Base-by-base conservation (phyloP, 169 alveolate species). In the Perkinsus chesapeaki region DNA sequence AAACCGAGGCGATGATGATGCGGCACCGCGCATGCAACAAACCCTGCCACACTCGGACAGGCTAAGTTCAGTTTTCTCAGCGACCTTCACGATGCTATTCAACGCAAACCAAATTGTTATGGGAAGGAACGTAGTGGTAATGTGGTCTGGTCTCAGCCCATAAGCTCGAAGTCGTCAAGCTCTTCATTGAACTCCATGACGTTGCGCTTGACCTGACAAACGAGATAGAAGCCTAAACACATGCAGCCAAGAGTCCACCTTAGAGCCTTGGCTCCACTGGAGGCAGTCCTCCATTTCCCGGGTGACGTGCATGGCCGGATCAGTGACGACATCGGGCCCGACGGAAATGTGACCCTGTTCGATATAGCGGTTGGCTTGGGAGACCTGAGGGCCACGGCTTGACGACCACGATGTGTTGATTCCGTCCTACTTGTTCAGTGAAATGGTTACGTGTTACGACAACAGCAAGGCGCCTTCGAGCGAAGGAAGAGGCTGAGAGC, bases 401-500 rank as follows among this genome's bases (percentile, higher is more conserved):
- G 19, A 47, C 0, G 82, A 7, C 12, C 7, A 60, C 27, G 82
- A 12, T 60, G 82, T 16, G 37, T 43, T 16, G 60, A 37, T 23
- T 31, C 3, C 12, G 36, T 1, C 47, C n/a, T 39, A 34, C 92
- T 12, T 37, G 97, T 94, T 98, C 98, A 93, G 99, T 98, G 96
- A 98, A 97, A 94, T 98, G 98, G 91, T 98, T 97, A 91, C 97
- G 98, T 91, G 97, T 98, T 92, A 99, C 95, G 19, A 99, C 98
- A 16, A 98, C 99, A 0, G 99, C 99, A 91, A 99, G 95, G 94
- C 99, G 96, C 93, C 99, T 97, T 95, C 99, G 96, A 94, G 99
- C 98, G 95, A 99, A 99, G 73, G 99, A 97, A 20, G 99, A 96
- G 37, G 99, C 99, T 47, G 99, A 93, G 27, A 99, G 93, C 94